A percentile compares a stretch with the other conserved stretches of the same genome.
Evolutionary conservation across 106 monocot genomes (phyloP).

Genomic region (Dioscorea zingiberensis): DNA sequence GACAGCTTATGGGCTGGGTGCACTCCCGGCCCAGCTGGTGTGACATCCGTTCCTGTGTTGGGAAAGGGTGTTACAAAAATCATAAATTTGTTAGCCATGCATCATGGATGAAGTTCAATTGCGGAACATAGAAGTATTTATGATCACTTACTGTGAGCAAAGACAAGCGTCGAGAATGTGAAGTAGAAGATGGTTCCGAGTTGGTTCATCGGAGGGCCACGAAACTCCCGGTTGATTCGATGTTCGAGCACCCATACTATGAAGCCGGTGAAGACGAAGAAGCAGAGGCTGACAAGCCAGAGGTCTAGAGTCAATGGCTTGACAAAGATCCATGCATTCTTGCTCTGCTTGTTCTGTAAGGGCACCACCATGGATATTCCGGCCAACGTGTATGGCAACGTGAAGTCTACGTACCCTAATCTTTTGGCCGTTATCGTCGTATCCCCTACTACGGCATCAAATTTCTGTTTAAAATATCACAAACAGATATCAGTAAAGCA

Average conservation of each 20-base stretch:
- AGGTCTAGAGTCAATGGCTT: not conserved
- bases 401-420: constrained; percentile 11
- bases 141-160: constrained; percentile 13
- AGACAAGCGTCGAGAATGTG: constrained; percentile 12
- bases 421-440: constrained; percentile 4
- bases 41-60: too few species aligned
- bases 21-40: too few species aligned
- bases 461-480: not conserved
- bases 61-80: too few species aligned
- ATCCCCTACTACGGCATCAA: constrained; percentile 17
- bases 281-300: constrained; percentile 5
- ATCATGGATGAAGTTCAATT: too few species aligned
- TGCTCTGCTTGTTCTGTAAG: not conserved
- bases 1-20: too few species aligned
- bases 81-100: too few species aligned
- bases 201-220: not conserved
- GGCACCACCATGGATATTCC: constrained; percentile 19
- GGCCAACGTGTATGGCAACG: constrained; percentile 13
- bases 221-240: constrained; percentile 3
- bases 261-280: constrained; percentile 15
- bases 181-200: constrained; percentile 10
- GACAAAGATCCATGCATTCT: constrained; percentile 11
- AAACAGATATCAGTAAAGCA: too few species aligned
- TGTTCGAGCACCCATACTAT: constrained; percentile 14
- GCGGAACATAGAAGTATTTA: too few species aligned